Conservation (phyloP, 768 basidiomycete species). For the Mycena polygramma region DNA sequence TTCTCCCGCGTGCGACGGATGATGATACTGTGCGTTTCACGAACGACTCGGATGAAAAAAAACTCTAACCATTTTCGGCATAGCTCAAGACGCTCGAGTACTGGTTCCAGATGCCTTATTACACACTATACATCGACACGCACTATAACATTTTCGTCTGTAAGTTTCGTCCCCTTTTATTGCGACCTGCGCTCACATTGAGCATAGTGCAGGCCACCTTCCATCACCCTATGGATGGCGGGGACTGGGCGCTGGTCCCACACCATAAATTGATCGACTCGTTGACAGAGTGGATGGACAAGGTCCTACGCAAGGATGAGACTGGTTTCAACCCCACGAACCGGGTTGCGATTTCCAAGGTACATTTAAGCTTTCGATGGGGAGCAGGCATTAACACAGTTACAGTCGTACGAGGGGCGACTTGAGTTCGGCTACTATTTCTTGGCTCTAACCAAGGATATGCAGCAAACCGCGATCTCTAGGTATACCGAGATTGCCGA, state of each 20-base stretch:
- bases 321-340: neutral
- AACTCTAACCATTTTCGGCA: neutral
- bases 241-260: conserved; percentile 11
- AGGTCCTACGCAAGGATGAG: neutral
- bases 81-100: conserved; percentile 16
- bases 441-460: too few relatives aligned
- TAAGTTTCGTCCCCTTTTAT: neutral
- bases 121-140: conserved; percentile 14
- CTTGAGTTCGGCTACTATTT: too few relatives aligned
- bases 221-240: conserved; percentile 13
- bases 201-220: neutral
- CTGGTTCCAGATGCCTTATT: conserved; percentile 7
- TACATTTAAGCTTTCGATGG: neutral
- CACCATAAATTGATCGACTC: neutral
- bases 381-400: too few relatives aligned
- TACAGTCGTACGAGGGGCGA: neutral
- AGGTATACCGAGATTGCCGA: neutral
- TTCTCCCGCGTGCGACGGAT: neutral
- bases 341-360: conserved; percentile 10
- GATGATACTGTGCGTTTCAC: neutral
- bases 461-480: too few relatives aligned
- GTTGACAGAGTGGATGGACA: neutral
- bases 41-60: too few relatives aligned
- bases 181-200: too few relatives aligned
- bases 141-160: conserved; percentile 7